These are phyloP conservation scores for Crepidotus variabilis DNA, from an alignment of 768 basidiomycete genomes.

Conservation along the genomic window DNA sequence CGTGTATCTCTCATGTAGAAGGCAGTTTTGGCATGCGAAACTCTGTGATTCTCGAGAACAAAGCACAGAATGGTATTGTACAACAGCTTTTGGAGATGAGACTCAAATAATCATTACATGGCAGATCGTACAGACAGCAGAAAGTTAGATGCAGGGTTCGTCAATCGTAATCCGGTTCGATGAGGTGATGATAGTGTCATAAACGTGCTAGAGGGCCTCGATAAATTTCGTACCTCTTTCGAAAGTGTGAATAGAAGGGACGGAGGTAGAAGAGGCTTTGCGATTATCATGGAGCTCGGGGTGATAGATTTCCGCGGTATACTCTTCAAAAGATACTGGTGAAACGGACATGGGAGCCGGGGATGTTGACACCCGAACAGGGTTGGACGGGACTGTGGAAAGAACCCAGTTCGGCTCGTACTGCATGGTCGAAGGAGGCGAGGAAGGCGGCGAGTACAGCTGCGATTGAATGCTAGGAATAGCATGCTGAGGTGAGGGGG, in stretches of 20 bases:
- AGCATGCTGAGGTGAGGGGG: constrained; percentile 18
- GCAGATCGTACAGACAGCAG: neutral
- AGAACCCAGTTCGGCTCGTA: constrained; percentile 19
- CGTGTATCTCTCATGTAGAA: neutral
- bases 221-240: constrained; percentile 47
- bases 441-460: constrained; percentile 27
- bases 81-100: constrained; percentile 1
- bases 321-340: constrained; percentile 10
- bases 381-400: constrained; percentile 13
- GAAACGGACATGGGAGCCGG: constrained; percentile 12
- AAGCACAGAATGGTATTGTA: neutral
- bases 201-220: constrained; percentile 31
- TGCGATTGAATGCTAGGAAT: constrained; percentile 25
- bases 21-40: neutral
- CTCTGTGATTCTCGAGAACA: neutral
- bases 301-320: neutral
- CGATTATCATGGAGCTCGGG: neutral
- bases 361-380: constrained; percentile 9
- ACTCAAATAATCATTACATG: constrained; percentile 1
- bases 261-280: constrained; percentile 4
- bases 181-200: neutral
- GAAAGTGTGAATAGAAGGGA: constrained; percentile 32
- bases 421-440: constrained; percentile 16
- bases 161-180: neutral
- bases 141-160: neutral